Evolutionary conservation across 192 early-diverging fungal species (phyloP).

Genomic region (Backusella macrospora): DNA sequence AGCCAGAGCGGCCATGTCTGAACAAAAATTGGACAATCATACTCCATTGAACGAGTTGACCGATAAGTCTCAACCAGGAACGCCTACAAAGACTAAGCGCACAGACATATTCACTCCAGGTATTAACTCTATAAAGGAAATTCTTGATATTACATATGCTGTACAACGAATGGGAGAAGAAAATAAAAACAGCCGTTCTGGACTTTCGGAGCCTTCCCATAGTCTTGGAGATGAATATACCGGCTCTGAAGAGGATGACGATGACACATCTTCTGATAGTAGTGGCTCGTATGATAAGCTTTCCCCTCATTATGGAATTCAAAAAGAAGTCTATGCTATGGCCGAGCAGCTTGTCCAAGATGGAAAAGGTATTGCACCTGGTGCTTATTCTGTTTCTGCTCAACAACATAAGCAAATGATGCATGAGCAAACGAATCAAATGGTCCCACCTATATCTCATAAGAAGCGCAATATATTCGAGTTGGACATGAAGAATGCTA

Average conservation of each 20-base stretch:
- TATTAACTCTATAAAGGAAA: constrained; percentile 64
- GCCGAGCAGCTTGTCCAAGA: constrained; percentile 31
- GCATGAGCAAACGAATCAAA: not conserved
- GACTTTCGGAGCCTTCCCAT: constrained; percentile 7
- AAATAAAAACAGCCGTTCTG: constrained; percentile 27
- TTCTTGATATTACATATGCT: constrained; percentile 76
- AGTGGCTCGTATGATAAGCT: not conserved
- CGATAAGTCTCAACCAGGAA: not conserved
- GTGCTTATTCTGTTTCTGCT: constrained; percentile 7
- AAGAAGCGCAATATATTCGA: constrained; percentile 39
- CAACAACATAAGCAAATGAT: not conserved
- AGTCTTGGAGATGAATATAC: constrained; percentile 14
- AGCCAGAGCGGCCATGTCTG: not conserved
- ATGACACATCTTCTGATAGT: constrained; percentile 2
- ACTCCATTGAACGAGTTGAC: not conserved
- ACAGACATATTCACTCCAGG: constrained; percentile 59
- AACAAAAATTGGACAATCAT: constrained; percentile 7
- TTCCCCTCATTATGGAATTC: constrained; percentile 9
- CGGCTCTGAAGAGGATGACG: constrained; percentile 22
- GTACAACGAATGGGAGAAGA: constrained; percentile 79
- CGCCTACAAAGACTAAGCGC: constrained; percentile 44
- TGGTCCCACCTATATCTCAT: constrained; percentile 6
- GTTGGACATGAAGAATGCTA: constrained; percentile 46
- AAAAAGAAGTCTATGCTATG: constrained; percentile 28
- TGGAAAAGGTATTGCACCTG: constrained; percentile 27